Evolutionary conservation across 2,329 filamentous ascomycete species (phyloP), one percentile per base, ranked within the genome.

Genomic region (Phoma herbarum): DNA sequence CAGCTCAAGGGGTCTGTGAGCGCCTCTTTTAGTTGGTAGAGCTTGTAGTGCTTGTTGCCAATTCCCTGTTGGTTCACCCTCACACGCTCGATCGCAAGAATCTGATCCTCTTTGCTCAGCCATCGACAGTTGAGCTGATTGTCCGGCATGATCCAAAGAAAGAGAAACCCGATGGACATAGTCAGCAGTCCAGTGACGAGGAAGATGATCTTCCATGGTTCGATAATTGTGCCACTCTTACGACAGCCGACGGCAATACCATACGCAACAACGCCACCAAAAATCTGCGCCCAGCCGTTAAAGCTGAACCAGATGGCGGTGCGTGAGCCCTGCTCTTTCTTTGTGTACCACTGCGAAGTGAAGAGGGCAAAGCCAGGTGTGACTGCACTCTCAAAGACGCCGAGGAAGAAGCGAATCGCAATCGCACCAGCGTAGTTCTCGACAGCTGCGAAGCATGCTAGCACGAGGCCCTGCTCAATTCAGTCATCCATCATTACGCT

Each of bases 51-150:
- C 63, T 87, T 87, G 60, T 86, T 90, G 1, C 88, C 89, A 16
- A 90, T 88, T 0, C 91, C 91, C 59, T 91, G 91, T 71, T 92
- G 87, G 66, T 94, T 94, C 22, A 86, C 82, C 0, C 90, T 83
- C 6, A 94, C 85, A 0, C 91, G 83, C 62, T 92, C 90, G 25
- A 93, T 80, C 0, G 88, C 89, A 41, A 92, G 81, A 0, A 87
- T 73, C 12, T 86, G 86, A 64, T 94, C 91, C 44, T 86, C 82
- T 51, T 88, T 84, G 8, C 80, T 89, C 25, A 95, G 67, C 82
- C 84, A 88, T 2, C 83, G 79, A 16, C 84, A 84, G 50, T 88
- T 87, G 45, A 88, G 72, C 62, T 87, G 86, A 62, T 81, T 87
- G 66, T 88, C 86, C 0, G 86, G 86, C n/a, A 83, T 74, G 5